Evolutionary conservation across 192 early-diverging fungal species (phyloP).

Genomic region (Coemansia javaensis): DNA sequence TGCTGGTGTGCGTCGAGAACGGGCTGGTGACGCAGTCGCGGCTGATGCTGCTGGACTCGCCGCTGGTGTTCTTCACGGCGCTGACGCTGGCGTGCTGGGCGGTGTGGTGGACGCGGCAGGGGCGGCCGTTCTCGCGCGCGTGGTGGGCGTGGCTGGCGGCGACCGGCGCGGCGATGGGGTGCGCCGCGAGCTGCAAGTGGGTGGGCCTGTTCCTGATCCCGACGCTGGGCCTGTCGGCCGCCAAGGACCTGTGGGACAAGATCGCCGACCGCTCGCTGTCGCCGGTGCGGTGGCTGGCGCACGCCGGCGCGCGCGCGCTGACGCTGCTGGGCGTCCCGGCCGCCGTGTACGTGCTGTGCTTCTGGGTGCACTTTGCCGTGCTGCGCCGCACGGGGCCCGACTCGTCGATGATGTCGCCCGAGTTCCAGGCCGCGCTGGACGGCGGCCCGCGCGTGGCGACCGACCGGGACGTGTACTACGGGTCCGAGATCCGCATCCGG

Average conservation of each 20-base stretch:
- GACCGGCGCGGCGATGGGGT: slow-evolving; percentile 78
- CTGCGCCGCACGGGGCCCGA: slow-evolving; percentile 73
- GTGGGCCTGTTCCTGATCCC: slow-evolving; percentile 91
- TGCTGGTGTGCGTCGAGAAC: slow-evolving; percentile 88
- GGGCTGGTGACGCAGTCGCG: slow-evolving; percentile 86
- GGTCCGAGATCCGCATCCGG: slow-evolving; percentile 46
- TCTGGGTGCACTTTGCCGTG: slow-evolving; percentile 86
- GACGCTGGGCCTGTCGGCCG: slow-evolving; percentile 75
- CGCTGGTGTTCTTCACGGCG: slow-evolving; percentile 84
- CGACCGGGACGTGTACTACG: slow-evolving; percentile 51
- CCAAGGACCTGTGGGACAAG: slow-evolving; percentile 85
- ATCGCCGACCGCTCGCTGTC: slow-evolving; percentile 67
- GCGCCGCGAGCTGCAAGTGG: slow-evolving; percentile 81
- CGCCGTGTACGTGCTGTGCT: slow-evolving; percentile 75
- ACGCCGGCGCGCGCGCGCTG: slow-evolving; percentile 80
- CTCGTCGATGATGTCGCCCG: slow-evolving; percentile 88
- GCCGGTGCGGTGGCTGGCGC: slow-evolving; percentile 48
- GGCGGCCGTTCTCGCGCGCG: slow-evolving; percentile 62
- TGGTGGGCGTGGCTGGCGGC: slow-evolving; percentile 93
- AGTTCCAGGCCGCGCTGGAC: slow-evolving; percentile 76
- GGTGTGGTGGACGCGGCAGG: slow-evolving; percentile 73
- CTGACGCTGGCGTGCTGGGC: slow-evolving; percentile 80
- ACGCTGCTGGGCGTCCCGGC: slow-evolving; percentile 80
- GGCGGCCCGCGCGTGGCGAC: slow-evolving; percentile 53
- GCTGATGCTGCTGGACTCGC: slow-evolving; percentile 89